Evolutionary conservation across 495 filamentous ascomycete species (phyloP).

Genomic region (Penicillium soppii): DNA sequence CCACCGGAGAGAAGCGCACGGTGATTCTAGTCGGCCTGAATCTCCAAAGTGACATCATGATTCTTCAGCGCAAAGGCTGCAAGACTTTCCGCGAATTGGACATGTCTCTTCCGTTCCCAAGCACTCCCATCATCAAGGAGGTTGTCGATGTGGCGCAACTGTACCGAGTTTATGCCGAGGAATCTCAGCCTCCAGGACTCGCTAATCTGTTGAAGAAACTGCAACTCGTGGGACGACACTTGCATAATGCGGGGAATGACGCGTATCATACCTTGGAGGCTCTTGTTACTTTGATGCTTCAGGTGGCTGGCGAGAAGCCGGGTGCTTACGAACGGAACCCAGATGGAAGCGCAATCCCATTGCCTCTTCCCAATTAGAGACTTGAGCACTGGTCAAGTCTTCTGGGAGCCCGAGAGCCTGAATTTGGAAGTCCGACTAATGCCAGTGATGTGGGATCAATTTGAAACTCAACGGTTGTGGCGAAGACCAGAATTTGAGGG

Average conservation of each 20-base stretch:
- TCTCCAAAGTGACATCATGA: constrained; percentile 61
- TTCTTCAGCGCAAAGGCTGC: constrained; percentile 61
- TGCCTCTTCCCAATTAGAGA: too few relatives aligned
- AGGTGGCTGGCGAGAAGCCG: constrained; percentile 1
- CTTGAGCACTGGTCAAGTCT: too few relatives aligned
- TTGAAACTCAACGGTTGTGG: too few relatives aligned
- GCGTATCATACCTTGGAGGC: constrained; percentile 79
- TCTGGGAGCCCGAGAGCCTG: too few relatives aligned
- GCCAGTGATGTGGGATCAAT: too few relatives aligned
- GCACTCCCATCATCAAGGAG: constrained; percentile 46
- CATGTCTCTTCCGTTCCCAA: neutral
- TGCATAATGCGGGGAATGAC: constrained; percentile 97
- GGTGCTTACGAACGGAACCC: neutral
- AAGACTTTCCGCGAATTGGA: constrained; percentile 10
- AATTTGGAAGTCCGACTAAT: too few relatives aligned
- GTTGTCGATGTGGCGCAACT: constrained; percentile 68
- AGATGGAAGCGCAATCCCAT: neutral
- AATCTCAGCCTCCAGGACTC: constrained; percentile 53
- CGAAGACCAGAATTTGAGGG: too few relatives aligned
- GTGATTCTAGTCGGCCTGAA: constrained; percentile 81
- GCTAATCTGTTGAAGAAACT: constrained; percentile 60
- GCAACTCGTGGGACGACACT: constrained; percentile 57
- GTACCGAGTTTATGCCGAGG: constrained; percentile 56
- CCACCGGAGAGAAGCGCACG: constrained; percentile 53
- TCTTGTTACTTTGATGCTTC: constrained; percentile 65